Conservation (phyloP, 1,139 yeast genomes). For the Pichiaceae sp. region DNA sequence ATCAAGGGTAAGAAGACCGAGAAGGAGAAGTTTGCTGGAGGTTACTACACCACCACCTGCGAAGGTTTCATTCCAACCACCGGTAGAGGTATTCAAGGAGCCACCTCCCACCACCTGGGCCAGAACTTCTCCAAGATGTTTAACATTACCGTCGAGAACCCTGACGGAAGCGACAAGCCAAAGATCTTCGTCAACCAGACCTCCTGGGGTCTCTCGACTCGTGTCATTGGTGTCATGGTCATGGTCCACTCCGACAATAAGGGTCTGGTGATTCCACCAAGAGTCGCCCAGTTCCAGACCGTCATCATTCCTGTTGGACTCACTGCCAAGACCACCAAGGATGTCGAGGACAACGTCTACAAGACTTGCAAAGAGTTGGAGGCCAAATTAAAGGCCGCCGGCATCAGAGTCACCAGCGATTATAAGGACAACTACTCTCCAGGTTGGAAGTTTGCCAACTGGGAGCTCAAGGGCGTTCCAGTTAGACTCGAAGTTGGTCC, state of each 20-base stretch:
- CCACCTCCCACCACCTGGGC: slow-evolving; percentile 95
- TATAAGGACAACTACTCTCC: slow-evolving; percentile 92
- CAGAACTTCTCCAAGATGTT: slow-evolving; percentile 99
- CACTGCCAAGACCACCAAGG: slow-evolving; percentile 77
- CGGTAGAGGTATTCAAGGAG: slow-evolving; percentile 99
- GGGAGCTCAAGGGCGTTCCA: slow-evolving; percentile 96
- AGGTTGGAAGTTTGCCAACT: slow-evolving; percentile 98
- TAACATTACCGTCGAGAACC: slow-evolving; percentile 89
- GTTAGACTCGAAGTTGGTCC: slow-evolving; percentile 94
- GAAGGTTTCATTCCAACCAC: slow-evolving; percentile 98
- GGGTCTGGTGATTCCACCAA: slow-evolving; percentile 96
- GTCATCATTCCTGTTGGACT: slow-evolving; percentile 94
- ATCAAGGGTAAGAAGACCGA: slow-evolving; percentile 92
- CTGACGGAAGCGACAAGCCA: slow-evolving; percentile 81
- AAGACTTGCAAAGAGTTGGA: slow-evolving; percentile 67
- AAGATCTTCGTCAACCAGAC: slow-evolving; percentile 89
- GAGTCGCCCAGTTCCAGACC: slow-evolving; percentile 88
- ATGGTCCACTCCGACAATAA: slow-evolving; percentile 98
- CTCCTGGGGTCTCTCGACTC: slow-evolving; percentile 98
- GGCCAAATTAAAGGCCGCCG: slow-evolving; percentile 42
- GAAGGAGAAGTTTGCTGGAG: slow-evolving; percentile 98
- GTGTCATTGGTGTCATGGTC: slow-evolving; percentile 98
- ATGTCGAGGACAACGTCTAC: slow-evolving; percentile 59
- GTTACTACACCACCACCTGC: slow-evolving; percentile 86
- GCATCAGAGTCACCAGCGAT: slow-evolving; percentile 75